phyloP scores from a whole-genome alignment of 2,329 filamentous ascomycete genomes.

The Metarhizium humberi region DNA sequence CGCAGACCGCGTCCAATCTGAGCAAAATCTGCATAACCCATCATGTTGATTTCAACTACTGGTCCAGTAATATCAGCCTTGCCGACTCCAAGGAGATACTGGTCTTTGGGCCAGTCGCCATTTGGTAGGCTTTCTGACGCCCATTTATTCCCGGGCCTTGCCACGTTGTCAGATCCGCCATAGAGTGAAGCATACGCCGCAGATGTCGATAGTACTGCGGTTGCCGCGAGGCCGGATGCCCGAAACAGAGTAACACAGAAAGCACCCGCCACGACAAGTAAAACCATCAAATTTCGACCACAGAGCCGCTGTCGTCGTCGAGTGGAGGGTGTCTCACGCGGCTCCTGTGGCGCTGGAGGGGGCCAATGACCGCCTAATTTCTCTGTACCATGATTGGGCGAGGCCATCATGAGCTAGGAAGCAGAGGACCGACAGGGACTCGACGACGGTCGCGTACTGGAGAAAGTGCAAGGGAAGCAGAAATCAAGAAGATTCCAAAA shows the following conservation, averaged over 20 bases:
- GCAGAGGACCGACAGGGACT: background rate
- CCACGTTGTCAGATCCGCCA: constrained; percentile 1
- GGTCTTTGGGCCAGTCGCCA: constrained; percentile 8
- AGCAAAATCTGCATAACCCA: constrained; percentile 72
- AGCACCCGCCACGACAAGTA: constrained; percentile 8
- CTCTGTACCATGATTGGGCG: background rate
- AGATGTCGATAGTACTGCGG: constrained; percentile 9
- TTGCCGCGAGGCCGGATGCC: constrained; percentile 9
- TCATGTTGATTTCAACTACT: constrained; percentile 81
- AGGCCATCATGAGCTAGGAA: constrained; percentile 5
- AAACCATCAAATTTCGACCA: constrained; percentile 6
- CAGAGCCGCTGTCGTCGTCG: constrained; percentile 1
- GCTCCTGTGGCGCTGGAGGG: background rate
- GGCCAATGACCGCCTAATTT: constrained; percentile 2
- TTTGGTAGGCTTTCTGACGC: constrained; percentile 7
- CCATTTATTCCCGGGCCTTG: constrained; percentile 8
- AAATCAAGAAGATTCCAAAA: background rate
- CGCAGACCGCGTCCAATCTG: constrained; percentile 78
- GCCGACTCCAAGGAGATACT: constrained; percentile 42
- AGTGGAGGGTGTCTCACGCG: background rate
- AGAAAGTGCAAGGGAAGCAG: background rate
- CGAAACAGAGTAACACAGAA: constrained; percentile 9
- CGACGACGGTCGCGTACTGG: background rate
- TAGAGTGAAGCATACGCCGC: constrained; percentile 4
- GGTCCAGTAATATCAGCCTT: constrained; percentile 55